A percentile compares a stretch with the other conserved stretches of the same genome.
phyloP scores from a whole-genome alignment of 1,139 yeast genomes.

The Candida tropicalis region DNA sequence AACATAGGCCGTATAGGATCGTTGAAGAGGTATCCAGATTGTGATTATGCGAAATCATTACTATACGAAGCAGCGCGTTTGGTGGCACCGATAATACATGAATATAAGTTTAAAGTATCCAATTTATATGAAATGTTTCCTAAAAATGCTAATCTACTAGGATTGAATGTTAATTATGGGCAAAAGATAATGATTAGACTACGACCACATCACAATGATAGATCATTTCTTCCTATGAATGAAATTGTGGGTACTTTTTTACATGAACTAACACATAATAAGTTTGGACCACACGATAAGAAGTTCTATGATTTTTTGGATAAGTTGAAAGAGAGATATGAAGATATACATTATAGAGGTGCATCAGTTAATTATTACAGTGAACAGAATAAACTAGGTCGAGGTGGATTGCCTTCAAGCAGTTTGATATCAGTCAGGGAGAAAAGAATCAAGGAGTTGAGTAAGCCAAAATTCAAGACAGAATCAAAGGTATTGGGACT shows the following conservation, averaged over 20 bases:
- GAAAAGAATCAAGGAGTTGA: slow-evolving; percentile 39
- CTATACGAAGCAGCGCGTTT: slow-evolving; percentile 61
- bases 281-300: slow-evolving; percentile 77
- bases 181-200: slow-evolving; percentile 72
- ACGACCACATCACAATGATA: slow-evolving; percentile 58
- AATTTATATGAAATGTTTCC: slow-evolving; percentile 84
- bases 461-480: slow-evolving; percentile 39
- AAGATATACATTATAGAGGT: slow-evolving; percentile 45
- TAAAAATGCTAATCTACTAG: slow-evolving; percentile 64
- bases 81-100: slow-evolving; percentile 77
- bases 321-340: slow-evolving; percentile 59
- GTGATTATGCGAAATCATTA: slow-evolving; percentile 58
- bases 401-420: slow-evolving; percentile 18
- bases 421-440: slow-evolving; percentile 35
- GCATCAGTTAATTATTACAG: slow-evolving; percentile 36
- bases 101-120: slow-evolving; percentile 66
- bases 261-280: slow-evolving; percentile 86
- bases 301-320: slow-evolving; percentile 69
- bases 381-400: slow-evolving; percentile 59
- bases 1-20: slow-evolving; percentile 57
- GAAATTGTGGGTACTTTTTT: slow-evolving; percentile 79
- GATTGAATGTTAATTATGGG: slow-evolving; percentile 88
- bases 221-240: slow-evolving; percentile 64
- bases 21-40: slow-evolving; percentile 53
- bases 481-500: slow-evolving; percentile 42